A percentile compares a stretch with the other conserved stretches of the same genome.
Conservation (phyloP, 495 filamentous ascomycete species). For the Ascodesmis nigricans region DNA sequence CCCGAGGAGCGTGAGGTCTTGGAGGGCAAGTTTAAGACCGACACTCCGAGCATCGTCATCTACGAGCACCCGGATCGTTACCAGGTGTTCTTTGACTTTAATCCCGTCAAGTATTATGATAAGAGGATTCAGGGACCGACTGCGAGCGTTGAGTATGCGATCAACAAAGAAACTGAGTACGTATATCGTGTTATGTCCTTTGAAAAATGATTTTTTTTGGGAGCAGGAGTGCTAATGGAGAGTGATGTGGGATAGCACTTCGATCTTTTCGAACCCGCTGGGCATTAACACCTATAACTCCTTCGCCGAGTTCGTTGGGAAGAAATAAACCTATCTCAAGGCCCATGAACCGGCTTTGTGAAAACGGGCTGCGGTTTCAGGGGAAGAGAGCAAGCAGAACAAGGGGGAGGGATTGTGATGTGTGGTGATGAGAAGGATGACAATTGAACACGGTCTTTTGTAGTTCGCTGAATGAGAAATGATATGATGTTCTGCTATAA, state of each 20-base stretch:
- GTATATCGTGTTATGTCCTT: no score
- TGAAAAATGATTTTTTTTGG: no score
- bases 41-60: constrained; percentile 1
- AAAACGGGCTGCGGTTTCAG: no score
- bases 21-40: neutral
- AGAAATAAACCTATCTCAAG: no score
- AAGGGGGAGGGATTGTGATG: no score
- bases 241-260: neutral
- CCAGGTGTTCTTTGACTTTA: constrained; percentile 1
- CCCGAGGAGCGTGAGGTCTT: neutral
- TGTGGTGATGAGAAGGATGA: no score
- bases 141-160: neutral
- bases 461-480: no score
- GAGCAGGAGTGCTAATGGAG: no score
- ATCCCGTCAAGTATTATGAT: constrained; percentile 1
- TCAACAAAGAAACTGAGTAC: neutral
- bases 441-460: no score
- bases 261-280: constrained; percentile 1
- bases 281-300: constrained; percentile 6
- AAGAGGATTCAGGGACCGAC: neutral
- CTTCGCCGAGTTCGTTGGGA: constrained; percentile 2
- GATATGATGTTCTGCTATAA: no score
- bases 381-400: no score
- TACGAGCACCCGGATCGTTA: constrained; percentile 1
- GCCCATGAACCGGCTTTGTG: no score